These are phyloP conservation scores for Myxozyma neglecta DNA, from an alignment of 805 yeast genomes.

Conservation along the genomic window DNA sequence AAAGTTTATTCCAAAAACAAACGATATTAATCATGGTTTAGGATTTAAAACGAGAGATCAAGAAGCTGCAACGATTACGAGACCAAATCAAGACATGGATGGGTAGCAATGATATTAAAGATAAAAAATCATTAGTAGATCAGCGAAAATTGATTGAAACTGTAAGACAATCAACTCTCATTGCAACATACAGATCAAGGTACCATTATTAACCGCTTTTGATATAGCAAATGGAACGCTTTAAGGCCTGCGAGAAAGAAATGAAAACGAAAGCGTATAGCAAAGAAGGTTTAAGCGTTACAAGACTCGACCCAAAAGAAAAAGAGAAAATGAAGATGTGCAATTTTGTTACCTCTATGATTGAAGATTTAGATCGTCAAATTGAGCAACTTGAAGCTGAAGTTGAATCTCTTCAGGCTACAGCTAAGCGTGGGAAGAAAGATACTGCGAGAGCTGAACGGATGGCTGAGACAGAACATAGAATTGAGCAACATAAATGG, in stretches of 20 bases:
- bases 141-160: slow-evolving; percentile 62
- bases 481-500: slow-evolving; percentile 70
- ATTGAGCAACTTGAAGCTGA: slow-evolving; percentile 76
- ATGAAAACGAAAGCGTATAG: slow-evolving; percentile 93
- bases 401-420: slow-evolving; percentile 53
- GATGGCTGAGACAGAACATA: slow-evolving; percentile 61
- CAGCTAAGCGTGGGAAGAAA: slow-evolving; percentile 60
- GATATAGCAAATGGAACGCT: slow-evolving; percentile 80
- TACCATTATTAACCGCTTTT: background rate
- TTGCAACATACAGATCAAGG: background rate
- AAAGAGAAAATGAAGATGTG: slow-evolving; percentile 73
- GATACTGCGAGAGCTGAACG: slow-evolving; percentile 57
- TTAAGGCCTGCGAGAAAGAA: slow-evolving; percentile 89
- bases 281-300: slow-evolving; percentile 83
- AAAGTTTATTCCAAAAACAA: background rate
- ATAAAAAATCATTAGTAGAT: slow-evolving; percentile 77
- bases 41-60: slow-evolving; percentile 91
- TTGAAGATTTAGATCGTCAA: slow-evolving; percentile 81
- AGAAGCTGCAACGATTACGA: slow-evolving; percentile 86
- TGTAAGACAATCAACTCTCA: slow-evolving; percentile 28
- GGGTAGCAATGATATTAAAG: slow-evolving; percentile 86
- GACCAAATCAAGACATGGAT: slow-evolving; percentile 96
- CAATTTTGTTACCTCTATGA: slow-evolving; percentile 64
- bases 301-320: slow-evolving; percentile 74
- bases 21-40: slow-evolving; percentile 8